phyloP scores from a whole-genome alignment of 257 asterid species.

The Solanum microdontum region DNA sequence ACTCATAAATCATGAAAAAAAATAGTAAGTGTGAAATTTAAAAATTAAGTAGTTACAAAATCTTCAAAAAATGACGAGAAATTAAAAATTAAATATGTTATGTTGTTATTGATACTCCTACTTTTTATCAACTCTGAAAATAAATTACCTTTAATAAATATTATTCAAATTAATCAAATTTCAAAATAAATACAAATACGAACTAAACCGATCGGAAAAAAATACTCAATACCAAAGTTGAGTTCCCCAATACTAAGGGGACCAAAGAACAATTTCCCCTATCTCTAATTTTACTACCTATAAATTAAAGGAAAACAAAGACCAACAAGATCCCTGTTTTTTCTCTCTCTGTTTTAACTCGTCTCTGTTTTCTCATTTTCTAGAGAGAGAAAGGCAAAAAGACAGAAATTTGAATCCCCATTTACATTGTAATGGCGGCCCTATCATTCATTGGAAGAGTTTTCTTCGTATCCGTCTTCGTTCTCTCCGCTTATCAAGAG shows the following conservation, averaged over 20 bases:
- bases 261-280: background rate
- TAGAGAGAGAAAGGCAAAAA: slow-evolving; percentile 8
- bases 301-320: background rate
- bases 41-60: too few species aligned
- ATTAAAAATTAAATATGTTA: too few species aligned
- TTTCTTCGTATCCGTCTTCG: slow-evolving; percentile 82
- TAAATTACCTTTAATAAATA: too few species aligned
- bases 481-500: slow-evolving; percentile 91
- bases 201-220: too few species aligned
- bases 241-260: background rate
- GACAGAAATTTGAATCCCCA: slow-evolving; percentile 1
- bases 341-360: slow-evolving; percentile 15
- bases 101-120: too few species aligned
- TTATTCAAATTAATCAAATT: too few species aligned
- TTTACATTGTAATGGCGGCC: slow-evolving; percentile 46
- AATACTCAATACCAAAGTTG: background rate
- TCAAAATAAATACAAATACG: too few species aligned
- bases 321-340: slow-evolving; percentile 3
- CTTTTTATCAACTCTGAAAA: too few species aligned
- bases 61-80: too few species aligned
- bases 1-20: too few species aligned
- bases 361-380: background rate
- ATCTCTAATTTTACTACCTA: background rate
- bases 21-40: too few species aligned
- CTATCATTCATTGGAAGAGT: slow-evolving; percentile 65